Evolutionary conservation across 2,329 filamentous ascomycete genomes (phyloP).

Genomic region (Pezicula neosporulosa): DNA sequence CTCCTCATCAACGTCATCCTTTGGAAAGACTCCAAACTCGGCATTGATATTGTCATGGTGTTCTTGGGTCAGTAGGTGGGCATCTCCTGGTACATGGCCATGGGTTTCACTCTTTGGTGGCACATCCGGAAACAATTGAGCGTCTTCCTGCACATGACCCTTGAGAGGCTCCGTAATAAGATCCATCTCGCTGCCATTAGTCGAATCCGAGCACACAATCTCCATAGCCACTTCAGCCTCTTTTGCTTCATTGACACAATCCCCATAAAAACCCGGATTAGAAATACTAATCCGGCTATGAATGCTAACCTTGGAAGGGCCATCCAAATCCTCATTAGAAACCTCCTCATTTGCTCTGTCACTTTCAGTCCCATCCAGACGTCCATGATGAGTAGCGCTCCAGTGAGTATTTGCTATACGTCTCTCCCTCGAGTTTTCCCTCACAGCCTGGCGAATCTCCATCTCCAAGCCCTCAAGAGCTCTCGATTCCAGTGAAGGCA

Average conservation of each 20-base stretch:
- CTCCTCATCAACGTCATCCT: no score
- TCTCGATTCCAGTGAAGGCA: constrained; percentile 13
- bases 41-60: no score
- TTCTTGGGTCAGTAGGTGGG: no score
- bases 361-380: not conserved
- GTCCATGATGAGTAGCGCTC: constrained; percentile 2
- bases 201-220: not conserved
- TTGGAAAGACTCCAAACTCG: no score
- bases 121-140: no score
- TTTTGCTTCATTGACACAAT: constrained; percentile 14
- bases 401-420: not conserved
- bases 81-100: no score
- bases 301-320: not conserved
- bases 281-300: constrained; percentile 12
- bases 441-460: not conserved
- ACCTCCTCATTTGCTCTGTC: not conserved
- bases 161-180: no score
- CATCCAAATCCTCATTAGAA: constrained; percentile 1
- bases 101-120: no score
- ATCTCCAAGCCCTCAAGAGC: constrained; percentile 4
- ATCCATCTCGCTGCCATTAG: no score
- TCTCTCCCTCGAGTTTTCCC: constrained; percentile 1
- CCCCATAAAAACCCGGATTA: constrained; percentile 23
- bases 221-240: not conserved
- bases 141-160: no score